Conservation (phyloP, 2,329 filamentous ascomycete genomes). For the Colletotrichum lindemuthianum region DNA sequence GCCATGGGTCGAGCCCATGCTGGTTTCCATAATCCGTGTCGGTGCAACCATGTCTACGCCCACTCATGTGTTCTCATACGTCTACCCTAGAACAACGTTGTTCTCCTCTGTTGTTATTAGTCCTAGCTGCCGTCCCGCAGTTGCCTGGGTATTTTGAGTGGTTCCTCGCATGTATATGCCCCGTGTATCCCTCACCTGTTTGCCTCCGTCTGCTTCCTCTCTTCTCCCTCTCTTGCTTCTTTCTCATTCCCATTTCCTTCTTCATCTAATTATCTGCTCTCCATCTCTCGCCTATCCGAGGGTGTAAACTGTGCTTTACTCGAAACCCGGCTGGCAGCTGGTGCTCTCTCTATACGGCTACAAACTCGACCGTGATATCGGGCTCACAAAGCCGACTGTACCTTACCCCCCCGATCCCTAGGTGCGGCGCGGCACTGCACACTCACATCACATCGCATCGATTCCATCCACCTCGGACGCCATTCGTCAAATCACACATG, state of each 20-base stretch:
- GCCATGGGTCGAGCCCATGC: slow-evolving; percentile 1
- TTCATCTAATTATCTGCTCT: background rate
- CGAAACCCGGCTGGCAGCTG: no score
- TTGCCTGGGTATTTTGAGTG: slow-evolving; percentile 1
- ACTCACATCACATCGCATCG: slow-evolving; percentile 25
- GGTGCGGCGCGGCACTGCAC: slow-evolving; percentile 30
- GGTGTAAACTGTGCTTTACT: no score
- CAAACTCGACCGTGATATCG: slow-evolving; percentile 27
- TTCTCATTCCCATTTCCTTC: background rate
- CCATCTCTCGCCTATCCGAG: background rate
- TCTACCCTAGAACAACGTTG: slow-evolving; percentile 3
- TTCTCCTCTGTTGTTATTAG: slow-evolving; percentile 2
- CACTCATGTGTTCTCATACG: background rate
- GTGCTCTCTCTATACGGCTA: background rate
- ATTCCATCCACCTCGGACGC: background rate
- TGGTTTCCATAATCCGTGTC: slow-evolving; percentile 13
- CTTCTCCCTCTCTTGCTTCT: background rate
- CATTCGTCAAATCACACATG: slow-evolving; percentile 11
- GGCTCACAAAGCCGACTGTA: slow-evolving; percentile 16
- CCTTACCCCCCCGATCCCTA: slow-evolving; percentile 26
- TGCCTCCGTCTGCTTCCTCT: background rate
- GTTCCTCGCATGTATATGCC: slow-evolving; percentile 11
- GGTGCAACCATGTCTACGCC: slow-evolving; percentile 26
- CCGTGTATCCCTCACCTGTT: slow-evolving; percentile 7
- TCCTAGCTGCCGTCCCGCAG: slow-evolving; percentile 5